phyloP scores from a whole-genome alignment of 495 filamentous ascomycete genomes.

The Terfezia boudieri region DNA sequence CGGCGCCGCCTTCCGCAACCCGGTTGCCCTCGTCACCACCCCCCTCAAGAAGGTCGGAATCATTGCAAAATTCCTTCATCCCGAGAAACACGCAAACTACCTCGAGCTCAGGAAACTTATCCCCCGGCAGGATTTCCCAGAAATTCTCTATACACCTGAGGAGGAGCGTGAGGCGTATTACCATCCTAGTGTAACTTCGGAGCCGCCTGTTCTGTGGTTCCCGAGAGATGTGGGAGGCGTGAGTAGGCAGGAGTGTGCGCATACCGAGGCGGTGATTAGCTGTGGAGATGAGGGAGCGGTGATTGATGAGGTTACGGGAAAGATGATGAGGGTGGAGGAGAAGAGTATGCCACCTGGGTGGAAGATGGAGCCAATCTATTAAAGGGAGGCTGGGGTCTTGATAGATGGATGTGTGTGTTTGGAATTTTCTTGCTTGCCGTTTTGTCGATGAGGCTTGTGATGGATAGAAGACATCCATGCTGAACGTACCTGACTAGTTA shows the following conservation, averaged over 20 bases:
- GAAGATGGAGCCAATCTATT: slow-evolving; percentile 42
- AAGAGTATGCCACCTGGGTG: slow-evolving; percentile 55
- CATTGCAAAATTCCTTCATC: slow-evolving; percentile 50
- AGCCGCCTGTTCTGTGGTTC: slow-evolving; percentile 61
- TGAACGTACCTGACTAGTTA: too few relatives aligned
- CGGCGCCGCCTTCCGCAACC: slow-evolving; percentile 11
- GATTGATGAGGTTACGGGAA: slow-evolving; percentile 51
- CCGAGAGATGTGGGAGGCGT: slow-evolving; percentile 55
- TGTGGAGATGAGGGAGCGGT: slow-evolving; percentile 69
- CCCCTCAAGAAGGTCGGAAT: slow-evolving; percentile 11
- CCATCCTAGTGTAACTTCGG: slow-evolving; percentile 44
- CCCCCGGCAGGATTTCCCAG: slow-evolving; percentile 31
- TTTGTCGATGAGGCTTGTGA: too few relatives aligned
- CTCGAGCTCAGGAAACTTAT: slow-evolving; percentile 46
- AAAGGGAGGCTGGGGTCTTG: slow-evolving; percentile 2
- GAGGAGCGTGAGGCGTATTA: slow-evolving; percentile 49
- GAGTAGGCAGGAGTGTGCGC: slow-evolving; percentile 50
- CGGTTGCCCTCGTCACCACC: slow-evolving; percentile 12
- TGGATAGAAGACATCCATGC: too few relatives aligned
- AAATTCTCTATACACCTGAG: slow-evolving; percentile 32
- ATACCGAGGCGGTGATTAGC: slow-evolving; percentile 46
- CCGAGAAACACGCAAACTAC: slow-evolving; percentile 57
- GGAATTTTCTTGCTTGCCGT: too few relatives aligned
- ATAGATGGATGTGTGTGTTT: too few relatives aligned
- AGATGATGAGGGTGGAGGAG: slow-evolving; percentile 52